These are phyloP conservation scores for Letharia columbiana DNA, from an alignment of 495 filamentous ascomycete genomes.

Conservation along the genomic window DNA sequence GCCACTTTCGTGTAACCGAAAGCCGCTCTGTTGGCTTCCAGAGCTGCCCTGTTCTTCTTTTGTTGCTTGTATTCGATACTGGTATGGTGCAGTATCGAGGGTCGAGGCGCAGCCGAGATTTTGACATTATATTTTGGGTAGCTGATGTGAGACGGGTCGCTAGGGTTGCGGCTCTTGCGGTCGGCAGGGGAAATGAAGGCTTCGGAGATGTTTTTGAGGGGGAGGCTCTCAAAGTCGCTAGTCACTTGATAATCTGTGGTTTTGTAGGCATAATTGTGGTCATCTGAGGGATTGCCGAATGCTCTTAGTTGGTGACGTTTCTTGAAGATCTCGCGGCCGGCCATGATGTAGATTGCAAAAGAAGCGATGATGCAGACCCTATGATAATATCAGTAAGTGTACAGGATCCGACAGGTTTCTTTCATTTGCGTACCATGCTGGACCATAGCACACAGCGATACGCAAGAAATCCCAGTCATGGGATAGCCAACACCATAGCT, in stretches of 20 bases:
- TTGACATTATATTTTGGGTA: conserved; percentile 12
- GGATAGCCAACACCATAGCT: conserved; percentile 79
- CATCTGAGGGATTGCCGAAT: conserved; percentile 20
- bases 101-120: conserved; percentile 10
- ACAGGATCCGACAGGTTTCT: background rate
- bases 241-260: conserved; percentile 11
- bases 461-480: conserved; percentile 61
- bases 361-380: conserved; percentile 57
- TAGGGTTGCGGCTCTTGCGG: background rate
- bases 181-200: background rate
- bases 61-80: conserved; percentile 3
- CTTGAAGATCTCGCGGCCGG: conserved; percentile 61
- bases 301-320: conserved; percentile 39
- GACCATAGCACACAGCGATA: conserved; percentile 71
- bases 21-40: conserved; percentile 35
- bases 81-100: conserved; percentile 7
- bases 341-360: conserved; percentile 63
- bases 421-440: conserved; percentile 55
- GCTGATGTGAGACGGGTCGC: background rate
- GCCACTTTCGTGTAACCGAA: conserved; percentile 79
- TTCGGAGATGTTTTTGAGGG: background rate
- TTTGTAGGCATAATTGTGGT: background rate
- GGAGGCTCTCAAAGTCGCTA: conserved; percentile 6
- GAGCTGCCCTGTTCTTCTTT: conserved; percentile 26
- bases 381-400: background rate